These are phyloP conservation scores for Blakeslea trispora DNA, from an alignment of 371 early-diverging fungal genomes.

Conservation along the genomic window DNA sequence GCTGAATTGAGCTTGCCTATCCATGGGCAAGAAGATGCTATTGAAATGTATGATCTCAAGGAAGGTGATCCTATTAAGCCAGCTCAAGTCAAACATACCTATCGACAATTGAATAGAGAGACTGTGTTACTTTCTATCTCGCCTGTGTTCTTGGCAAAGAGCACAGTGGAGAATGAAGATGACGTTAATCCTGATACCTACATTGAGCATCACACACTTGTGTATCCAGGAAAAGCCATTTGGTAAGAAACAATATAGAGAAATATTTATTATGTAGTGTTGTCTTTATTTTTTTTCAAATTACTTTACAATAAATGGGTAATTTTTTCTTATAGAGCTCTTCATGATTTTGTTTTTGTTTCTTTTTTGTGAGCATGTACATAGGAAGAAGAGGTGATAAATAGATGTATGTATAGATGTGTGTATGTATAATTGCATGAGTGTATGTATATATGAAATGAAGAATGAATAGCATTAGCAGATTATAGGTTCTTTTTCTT, in stretches of 20 bases:
- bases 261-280: not conserved
- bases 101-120: conserved; percentile 6
- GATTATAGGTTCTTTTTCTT: not conserved
- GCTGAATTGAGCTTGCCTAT: conserved; percentile 24
- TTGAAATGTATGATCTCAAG: conserved; percentile 4
- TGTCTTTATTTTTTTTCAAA: no score
- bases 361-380: not conserved
- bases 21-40: conserved; percentile 20
- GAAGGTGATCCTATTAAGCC: not conserved
- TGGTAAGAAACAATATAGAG: conserved; percentile 6
- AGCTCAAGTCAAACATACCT: conserved; percentile 20
- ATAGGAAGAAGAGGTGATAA: not conserved
- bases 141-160: conserved; percentile 25
- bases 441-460: not conserved
- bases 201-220: conserved; percentile 8
- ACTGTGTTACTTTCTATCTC: conserved; percentile 15
- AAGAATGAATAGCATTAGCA: not conserved
- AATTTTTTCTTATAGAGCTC: not conserved
- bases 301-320: not conserved
- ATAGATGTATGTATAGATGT: not conserved
- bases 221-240: conserved; percentile 24
- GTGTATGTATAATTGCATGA: no score
- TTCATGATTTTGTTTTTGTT: not conserved
- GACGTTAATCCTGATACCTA: conserved; percentile 5
- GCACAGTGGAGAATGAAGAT: conserved; percentile 11